These are phyloP conservation scores for Dorcoceras hygrometricum DNA, from an alignment of 257 asterid genomes.

Conservation along the genomic window DNA sequence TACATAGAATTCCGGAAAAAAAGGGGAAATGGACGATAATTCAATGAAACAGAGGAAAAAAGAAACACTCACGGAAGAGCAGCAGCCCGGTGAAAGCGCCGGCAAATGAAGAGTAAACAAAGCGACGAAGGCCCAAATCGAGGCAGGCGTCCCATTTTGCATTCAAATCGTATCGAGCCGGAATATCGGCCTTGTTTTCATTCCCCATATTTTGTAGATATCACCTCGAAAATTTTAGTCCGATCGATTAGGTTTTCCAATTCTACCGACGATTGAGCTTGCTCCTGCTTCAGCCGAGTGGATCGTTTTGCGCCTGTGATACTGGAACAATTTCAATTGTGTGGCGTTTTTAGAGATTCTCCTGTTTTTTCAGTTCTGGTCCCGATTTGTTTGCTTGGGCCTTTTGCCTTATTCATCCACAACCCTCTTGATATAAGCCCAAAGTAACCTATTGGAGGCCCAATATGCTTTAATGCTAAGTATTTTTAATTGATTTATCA, in stretches of 20 bases:
- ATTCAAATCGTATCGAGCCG: slow-evolving; percentile 54
- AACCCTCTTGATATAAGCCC: not conserved
- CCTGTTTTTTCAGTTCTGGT: not conserved
- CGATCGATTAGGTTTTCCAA: not conserved
- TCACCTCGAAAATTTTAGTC: slow-evolving; percentile 15
- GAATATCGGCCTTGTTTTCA: slow-evolving; percentile 42
- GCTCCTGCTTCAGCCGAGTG: slow-evolving; percentile 31
- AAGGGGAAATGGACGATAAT: not conserved
- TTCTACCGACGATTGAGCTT: slow-evolving; percentile 13
- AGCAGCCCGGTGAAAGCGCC: slow-evolving; percentile 74
- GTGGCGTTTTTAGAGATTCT: slow-evolving; percentile 2
- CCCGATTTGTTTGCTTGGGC: slow-evolving; percentile 17
- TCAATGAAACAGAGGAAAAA: not conserved
- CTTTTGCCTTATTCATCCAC: not conserved
- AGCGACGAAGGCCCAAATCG: slow-evolving; percentile 66
- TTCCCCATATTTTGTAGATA: slow-evolving; percentile 43
- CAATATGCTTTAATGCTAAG: not conserved
- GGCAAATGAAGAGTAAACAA: slow-evolving; percentile 58
- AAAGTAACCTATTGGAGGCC: not conserved
- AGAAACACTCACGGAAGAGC: slow-evolving; percentile 52
- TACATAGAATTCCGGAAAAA: not conserved
- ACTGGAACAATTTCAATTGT: not conserved
- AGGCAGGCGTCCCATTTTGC: slow-evolving; percentile 79
- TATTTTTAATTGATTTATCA: no score
- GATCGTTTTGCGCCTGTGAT: slow-evolving; percentile 27